A percentile compares a stretch with the other conserved stretches of the same genome.
Conservation (phyloP, 1,139 yeast species). For the Blastobotrys arbuscula region DNA sequence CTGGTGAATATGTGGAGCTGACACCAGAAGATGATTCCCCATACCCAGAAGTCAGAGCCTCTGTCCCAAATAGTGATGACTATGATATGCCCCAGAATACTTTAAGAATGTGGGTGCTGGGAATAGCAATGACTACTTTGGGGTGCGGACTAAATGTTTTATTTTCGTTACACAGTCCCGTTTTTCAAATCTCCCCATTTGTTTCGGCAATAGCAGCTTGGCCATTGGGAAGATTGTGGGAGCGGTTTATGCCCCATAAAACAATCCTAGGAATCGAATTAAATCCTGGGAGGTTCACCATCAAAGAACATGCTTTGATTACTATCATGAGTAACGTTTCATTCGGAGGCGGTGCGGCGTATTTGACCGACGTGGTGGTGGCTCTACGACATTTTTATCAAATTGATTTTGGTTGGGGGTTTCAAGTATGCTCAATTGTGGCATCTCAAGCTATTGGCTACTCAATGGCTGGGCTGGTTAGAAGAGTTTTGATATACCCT, state of each 20-base stretch:
- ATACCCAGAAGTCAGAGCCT: constrained; percentile 64
- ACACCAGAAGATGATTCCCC: constrained; percentile 50
- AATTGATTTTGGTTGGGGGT: constrained; percentile 45
- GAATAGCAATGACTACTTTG: constrained; percentile 47
- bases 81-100: constrained; percentile 52
- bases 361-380: constrained; percentile 54
- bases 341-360: constrained; percentile 56
- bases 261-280: constrained; percentile 41
- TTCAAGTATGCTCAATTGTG: constrained; percentile 46
- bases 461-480: constrained; percentile 56
- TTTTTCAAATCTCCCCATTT: constrained; percentile 47
- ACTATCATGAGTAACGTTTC: constrained; percentile 57
- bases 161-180: constrained; percentile 55
- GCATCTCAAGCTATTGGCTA: constrained; percentile 60
- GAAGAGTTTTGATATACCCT: constrained; percentile 55
- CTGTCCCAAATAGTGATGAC: constrained; percentile 60
- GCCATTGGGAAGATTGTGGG: constrained; percentile 57
- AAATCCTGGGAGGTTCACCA: constrained; percentile 60
- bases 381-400: constrained; percentile 50
- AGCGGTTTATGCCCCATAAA: constrained; percentile 42
- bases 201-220: constrained; percentile 57
- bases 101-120: constrained; percentile 55
- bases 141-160: constrained; percentile 58
- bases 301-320: constrained; percentile 60
- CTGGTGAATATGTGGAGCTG: constrained; percentile 36